phyloP scores from a whole-genome alignment of 176 grass and related monocot species.

The barley (Hordeum vulgare) region MorexV3_pseudomolecules_assembly NC_058523.1:552138471-552138970 shows the following conservation, averaged over 20 bases:
- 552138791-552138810: background rate
- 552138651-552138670: background rate
- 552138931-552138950: slow-evolving; percentile 40
- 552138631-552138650: background rate
- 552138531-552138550: background rate
- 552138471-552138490: slow-evolving; percentile 62
- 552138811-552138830: slow-evolving; percentile 71
- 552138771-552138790: background rate
- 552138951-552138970: slow-evolving; percentile 22
- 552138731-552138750: background rate
- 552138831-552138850: slow-evolving; percentile 54
- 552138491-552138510: slow-evolving; percentile 71
- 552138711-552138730: no score
- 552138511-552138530: background rate
- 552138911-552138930: slow-evolving; percentile 36
- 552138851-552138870: slow-evolving; percentile 6
- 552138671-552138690: background rate
- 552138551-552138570: no score
- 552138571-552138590: background rate
- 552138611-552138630: background rate
- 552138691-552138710: background rate
- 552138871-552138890: slow-evolving; percentile 31
- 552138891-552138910: slow-evolving; percentile 26
- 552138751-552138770: background rate
- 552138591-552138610: background rate